Evolutionary conservation across 2,329 filamentous ascomycete species (phyloP).

Genomic region (Colletotrichum sp.): DNA sequence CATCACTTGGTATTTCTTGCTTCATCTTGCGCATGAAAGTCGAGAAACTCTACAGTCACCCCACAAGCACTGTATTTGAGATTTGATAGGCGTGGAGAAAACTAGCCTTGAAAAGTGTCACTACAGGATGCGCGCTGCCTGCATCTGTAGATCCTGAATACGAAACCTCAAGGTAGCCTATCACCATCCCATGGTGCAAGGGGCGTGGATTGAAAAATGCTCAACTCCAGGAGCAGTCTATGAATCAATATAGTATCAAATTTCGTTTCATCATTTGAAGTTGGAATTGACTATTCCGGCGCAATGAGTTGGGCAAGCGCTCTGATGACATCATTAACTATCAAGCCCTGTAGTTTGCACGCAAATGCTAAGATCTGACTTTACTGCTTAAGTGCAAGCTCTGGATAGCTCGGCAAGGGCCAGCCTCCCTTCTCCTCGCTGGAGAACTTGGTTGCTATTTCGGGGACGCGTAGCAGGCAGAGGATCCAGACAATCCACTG

Average conservation of each 20-base stretch:
- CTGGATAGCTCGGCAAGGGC: not conserved
- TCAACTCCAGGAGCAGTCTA: not conserved
- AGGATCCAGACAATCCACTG: constrained; percentile 12
- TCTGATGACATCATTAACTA: not conserved
- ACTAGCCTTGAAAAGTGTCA: no score
- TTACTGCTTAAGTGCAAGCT: not conserved
- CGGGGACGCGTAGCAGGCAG: not conserved
- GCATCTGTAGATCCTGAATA: not conserved
- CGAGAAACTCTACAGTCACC: no score
- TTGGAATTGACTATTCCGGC: not conserved
- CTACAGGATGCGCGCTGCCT: not conserved
- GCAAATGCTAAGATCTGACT: not conserved
- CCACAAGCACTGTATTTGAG: no score
- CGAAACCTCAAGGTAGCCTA: not conserved
- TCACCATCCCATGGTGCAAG: not conserved
- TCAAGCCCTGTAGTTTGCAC: no score
- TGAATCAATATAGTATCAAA: not conserved
- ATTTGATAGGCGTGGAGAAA: no score
- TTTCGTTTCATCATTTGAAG: not conserved
- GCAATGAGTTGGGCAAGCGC: not conserved
- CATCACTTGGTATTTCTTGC: no score
- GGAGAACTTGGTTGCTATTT: not conserved
- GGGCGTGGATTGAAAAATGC: not conserved
- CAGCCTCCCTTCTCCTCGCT: not conserved
- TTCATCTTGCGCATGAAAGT: no score